These are phyloP conservation scores for Paraphaeosphaeria sporulosa DNA, from an alignment of 2,329 filamentous ascomycete species.

Conservation along the genomic window DNA sequence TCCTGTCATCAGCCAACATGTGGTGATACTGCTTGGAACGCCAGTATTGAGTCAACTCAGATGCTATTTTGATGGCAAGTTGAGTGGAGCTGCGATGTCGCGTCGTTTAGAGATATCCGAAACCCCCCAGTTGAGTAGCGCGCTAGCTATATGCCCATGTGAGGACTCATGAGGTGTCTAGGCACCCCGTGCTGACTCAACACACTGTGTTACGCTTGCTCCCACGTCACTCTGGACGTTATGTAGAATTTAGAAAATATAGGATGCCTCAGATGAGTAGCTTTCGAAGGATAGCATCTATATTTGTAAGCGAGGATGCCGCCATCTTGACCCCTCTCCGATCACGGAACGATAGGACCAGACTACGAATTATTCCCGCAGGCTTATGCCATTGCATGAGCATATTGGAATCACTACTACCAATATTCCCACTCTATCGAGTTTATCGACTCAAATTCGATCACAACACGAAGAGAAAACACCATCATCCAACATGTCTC, in stretches of 20 bases:
- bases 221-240: too few relatives aligned
- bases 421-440: background rate
- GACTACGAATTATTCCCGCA: background rate
- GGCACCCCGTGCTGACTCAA: background rate
- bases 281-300: too few relatives aligned
- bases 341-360: background rate
- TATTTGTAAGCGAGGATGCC: too few relatives aligned
- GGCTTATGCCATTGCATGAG: background rate
- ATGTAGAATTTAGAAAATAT: too few relatives aligned
- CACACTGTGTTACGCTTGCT: background rate
- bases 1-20: constrained; percentile 8
- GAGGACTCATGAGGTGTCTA: background rate
- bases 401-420: background rate
- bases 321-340: background rate
- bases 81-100: background rate
- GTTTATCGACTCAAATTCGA: background rate
- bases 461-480: background rate
- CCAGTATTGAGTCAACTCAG: background rate
- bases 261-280: too few relatives aligned
- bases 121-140: background rate
- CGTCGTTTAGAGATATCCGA: background rate
- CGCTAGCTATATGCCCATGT: background rate
- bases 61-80: background rate
- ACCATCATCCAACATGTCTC: background rate
- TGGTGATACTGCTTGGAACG: background rate